Base-by-base conservation (phyloP, 83 land plant genomes). In the Picea abies region DNA sequence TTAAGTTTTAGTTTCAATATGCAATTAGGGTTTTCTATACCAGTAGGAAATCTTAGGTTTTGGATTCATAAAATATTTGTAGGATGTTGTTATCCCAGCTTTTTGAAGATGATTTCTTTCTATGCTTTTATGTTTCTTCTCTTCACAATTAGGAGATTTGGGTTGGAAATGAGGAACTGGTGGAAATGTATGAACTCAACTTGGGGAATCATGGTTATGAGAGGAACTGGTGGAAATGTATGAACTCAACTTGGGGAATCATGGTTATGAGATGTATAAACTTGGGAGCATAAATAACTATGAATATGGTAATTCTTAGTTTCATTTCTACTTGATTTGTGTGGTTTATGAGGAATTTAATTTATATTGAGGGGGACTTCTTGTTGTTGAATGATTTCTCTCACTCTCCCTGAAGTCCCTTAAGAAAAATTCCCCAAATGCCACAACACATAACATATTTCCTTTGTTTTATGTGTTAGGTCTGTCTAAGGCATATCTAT, bases 141-240 rank as follows among this genome's bases (percentile, higher is more conserved):
- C 39, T 71, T 9, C 81, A 67, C 17, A 12, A 26, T 67, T 67
- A 95, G 97, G 97, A 95, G 78, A 87, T 93, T 60, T 95, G 97
- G 97, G 84, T 95, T 58, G 94, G 93, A 22, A 93, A 89, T 82
- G 91, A 91, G 22, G 96, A 95, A 79, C 91, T 95, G 32, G 97
- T 95, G 2, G 84, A 86, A 16, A 87, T 95, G 82, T 95, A 95
- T 82, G 94, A 95, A 85, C 88, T 76, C 52, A 81, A 89, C 60
- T 82, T 95, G 12, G n/a, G n/a, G n/a, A n/a, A n/a, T n/a, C n/a
- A n/a, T n/a, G n/a, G n/a, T n/a, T n/a, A n/a, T n/a, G n/a, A n/a
- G n/a, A n/a, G n/a, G n/a, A n/a, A n/a, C n/a, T n/a, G n/a, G n/a
- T n/a, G n/a, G n/a, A n/a, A n/a, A n/a, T n/a, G n/a, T n/a, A n/a